Conservation (phyloP, 768 basidiomycete genomes). For the Phaeotremella skinneri region DNA sequence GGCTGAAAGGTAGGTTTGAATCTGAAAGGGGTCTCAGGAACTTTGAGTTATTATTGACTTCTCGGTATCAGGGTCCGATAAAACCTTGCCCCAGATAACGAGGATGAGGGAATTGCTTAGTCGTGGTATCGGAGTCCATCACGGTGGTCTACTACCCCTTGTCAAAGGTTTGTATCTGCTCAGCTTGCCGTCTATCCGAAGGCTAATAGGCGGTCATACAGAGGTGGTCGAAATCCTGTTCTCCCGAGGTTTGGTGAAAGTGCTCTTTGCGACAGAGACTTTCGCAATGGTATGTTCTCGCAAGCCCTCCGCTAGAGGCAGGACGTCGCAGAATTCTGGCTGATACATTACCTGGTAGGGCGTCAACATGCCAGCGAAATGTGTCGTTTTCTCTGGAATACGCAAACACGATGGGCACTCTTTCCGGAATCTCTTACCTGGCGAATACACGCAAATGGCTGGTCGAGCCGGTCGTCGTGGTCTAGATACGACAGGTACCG, state of each 20-base stretch:
- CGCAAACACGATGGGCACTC: slow-evolving; percentile 91
- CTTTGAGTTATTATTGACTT: not conserved
- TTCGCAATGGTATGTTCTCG: slow-evolving; percentile 81
- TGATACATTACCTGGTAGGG: slow-evolving; percentile 60
- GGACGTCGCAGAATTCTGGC: not conserved
- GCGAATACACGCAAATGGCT: slow-evolving; percentile 97
- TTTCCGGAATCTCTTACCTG: slow-evolving; percentile 62
- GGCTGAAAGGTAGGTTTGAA: slow-evolving; percentile 71
- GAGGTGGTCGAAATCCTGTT: slow-evolving; percentile 96
- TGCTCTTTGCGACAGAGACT: slow-evolving; percentile 96
- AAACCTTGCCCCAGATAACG: slow-evolving; percentile 84
- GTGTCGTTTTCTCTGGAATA: slow-evolving; percentile 91
- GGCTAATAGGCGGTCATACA: slow-evolving; percentile 19
- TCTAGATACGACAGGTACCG: slow-evolving; percentile 89
- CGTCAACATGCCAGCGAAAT: slow-evolving; percentile 98
- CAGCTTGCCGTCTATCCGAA: not conserved
- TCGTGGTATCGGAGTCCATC: slow-evolving; percentile 94
- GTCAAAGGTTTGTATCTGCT: slow-evolving; percentile 73
- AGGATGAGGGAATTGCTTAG: slow-evolving; percentile 84
- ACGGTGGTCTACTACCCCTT: slow-evolving; percentile 91
- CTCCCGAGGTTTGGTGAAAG: slow-evolving; percentile 89
- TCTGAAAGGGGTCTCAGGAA: not conserved
- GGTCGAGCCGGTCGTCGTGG: slow-evolving; percentile 96
- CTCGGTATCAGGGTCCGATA: slow-evolving; percentile 71
- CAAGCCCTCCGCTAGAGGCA: not conserved